A percentile compares a stretch with the other conserved stretches of the same genome.
phyloP scores from a whole-genome alignment of 192 early-diverging fungal genomes.

The Thamnidium elegans region DNA sequence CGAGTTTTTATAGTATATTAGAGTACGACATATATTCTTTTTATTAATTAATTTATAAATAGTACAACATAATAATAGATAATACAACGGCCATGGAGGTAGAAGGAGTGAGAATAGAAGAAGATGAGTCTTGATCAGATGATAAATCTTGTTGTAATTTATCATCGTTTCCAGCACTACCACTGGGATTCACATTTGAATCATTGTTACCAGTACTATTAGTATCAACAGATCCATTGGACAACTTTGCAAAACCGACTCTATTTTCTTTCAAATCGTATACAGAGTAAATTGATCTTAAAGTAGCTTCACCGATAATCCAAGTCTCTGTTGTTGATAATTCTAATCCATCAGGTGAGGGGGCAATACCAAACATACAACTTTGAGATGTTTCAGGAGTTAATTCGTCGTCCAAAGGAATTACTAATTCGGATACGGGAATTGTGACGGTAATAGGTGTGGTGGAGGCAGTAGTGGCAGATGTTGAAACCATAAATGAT shows the following conservation, averaged over 20 bases:
- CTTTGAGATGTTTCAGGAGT: neutral
- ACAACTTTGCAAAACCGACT: conserved; percentile 23
- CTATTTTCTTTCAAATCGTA: conserved; percentile 31
- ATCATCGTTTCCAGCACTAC: no score
- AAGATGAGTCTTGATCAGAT: no score
- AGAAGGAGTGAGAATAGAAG: no score
- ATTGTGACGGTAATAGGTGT: conserved; percentile 14
- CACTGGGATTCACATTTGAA: no score
- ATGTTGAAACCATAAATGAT: conserved; percentile 3
- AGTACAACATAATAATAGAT: no score
- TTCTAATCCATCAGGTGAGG: neutral
- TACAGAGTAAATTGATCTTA: conserved; percentile 24
- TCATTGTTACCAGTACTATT: no score
- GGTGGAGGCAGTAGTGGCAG: neutral
- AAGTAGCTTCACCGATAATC: conserved; percentile 25
- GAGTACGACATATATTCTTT: no score
- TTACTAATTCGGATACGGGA: conserved; percentile 18
- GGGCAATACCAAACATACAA: conserved; percentile 36
- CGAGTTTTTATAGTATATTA: no score
- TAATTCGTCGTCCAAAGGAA: conserved; percentile 21
- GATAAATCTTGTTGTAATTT: no score
- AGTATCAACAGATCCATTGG: neutral
- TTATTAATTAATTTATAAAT: no score
- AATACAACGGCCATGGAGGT: no score
- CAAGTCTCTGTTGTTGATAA: conserved; percentile 17